A percentile compares a stretch with the other conserved stretches of the same genome.
Evolutionary conservation across 371 early-diverging fungal species (phyloP).

Genomic region (Mortierella sp.): DNA sequence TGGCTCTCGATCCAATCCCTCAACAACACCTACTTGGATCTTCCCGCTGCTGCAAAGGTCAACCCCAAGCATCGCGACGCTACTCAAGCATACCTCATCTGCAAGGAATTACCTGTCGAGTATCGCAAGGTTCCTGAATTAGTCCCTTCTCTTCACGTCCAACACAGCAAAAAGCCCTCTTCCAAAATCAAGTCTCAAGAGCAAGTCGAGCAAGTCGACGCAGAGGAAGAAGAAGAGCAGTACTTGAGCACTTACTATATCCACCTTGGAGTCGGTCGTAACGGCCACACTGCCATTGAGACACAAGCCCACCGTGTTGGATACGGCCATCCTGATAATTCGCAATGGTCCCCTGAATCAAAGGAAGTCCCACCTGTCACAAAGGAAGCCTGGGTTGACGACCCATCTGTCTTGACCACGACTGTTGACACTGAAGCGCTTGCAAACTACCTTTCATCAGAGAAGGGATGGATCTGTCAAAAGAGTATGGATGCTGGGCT

Average conservation of each 20-base stretch:
- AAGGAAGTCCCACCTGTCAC: conserved; percentile 33
- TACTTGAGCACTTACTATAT: conserved; percentile 49
- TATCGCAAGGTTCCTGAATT: conserved; percentile 50
- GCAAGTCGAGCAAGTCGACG: neutral
- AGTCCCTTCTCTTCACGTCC: conserved; percentile 37
- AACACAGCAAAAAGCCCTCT: conserved; percentile 11
- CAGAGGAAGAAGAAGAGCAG: conserved; percentile 1
- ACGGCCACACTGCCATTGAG: conserved; percentile 44
- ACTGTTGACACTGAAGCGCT: conserved; percentile 49
- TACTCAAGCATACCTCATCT: conserved; percentile 28
- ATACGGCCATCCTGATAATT: conserved; percentile 44
- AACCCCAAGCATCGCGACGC: conserved; percentile 27
- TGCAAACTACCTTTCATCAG: conserved; percentile 35
- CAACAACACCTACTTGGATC: conserved; percentile 33
- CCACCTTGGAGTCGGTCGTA: conserved; percentile 52
- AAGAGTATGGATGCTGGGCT: conserved; percentile 50
- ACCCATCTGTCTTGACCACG: conserved; percentile 36
- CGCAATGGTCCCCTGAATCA: conserved; percentile 33
- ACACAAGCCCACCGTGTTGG: conserved; percentile 50
- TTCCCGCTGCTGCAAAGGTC: conserved; percentile 20
- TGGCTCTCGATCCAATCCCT: conserved; percentile 48
- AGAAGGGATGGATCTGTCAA: conserved; percentile 47
- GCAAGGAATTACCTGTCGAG: conserved; percentile 55
- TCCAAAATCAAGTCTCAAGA: neutral
- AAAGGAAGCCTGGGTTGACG: conserved; percentile 31